Conservation (phyloP, 31 red algal genomes). For the Odonthalia washingtoniensis region DNA sequence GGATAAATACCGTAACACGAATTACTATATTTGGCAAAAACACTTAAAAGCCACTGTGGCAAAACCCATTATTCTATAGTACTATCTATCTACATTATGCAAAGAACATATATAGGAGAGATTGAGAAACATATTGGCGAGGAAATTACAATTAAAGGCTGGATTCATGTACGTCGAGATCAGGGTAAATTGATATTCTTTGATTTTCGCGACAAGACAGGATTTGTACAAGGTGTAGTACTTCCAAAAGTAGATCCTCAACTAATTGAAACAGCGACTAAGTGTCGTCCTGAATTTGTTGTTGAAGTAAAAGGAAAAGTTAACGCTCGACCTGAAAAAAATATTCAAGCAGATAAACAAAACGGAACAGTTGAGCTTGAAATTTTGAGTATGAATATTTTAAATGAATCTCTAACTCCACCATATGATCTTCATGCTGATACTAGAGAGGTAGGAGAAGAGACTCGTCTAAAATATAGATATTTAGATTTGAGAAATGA, state of each 20-base stretch:
- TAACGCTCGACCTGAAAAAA: constrained; percentile 41
- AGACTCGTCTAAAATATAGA: constrained; percentile 91
- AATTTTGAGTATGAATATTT: constrained; percentile 73
- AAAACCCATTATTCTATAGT: too few relatives aligned
- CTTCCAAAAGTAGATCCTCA: constrained; percentile 64
- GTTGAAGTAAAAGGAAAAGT: constrained; percentile 85
- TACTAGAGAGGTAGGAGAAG: constrained; percentile 33
- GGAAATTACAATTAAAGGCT: constrained; percentile 79
- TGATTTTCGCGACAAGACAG: constrained; percentile 88
- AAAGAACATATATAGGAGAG: too few relatives aligned
- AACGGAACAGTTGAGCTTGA: constrained; percentile 90
- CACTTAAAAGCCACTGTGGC: too few relatives aligned
- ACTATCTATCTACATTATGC: too few relatives aligned
- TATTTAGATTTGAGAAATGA: constrained; percentile 92
- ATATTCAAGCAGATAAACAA: constrained; percentile 64
- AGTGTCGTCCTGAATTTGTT: constrained; percentile 92
- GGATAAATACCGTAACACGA: too few relatives aligned
- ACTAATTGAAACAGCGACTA: constrained; percentile 69
- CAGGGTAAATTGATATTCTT: constrained; percentile 93
- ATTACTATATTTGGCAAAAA: too few relatives aligned
- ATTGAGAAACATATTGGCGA: constrained; percentile 54
- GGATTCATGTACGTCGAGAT: constrained; percentile 97
- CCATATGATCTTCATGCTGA: constrained; percentile 80
- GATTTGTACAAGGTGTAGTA: constrained; percentile 91
- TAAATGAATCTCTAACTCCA: constrained; percentile 72